A percentile compares a stretch with the other conserved stretches of the same genome.
Conservation (phyloP, 345 rosid genomes). For the Erucastrum elatum region DNA sequence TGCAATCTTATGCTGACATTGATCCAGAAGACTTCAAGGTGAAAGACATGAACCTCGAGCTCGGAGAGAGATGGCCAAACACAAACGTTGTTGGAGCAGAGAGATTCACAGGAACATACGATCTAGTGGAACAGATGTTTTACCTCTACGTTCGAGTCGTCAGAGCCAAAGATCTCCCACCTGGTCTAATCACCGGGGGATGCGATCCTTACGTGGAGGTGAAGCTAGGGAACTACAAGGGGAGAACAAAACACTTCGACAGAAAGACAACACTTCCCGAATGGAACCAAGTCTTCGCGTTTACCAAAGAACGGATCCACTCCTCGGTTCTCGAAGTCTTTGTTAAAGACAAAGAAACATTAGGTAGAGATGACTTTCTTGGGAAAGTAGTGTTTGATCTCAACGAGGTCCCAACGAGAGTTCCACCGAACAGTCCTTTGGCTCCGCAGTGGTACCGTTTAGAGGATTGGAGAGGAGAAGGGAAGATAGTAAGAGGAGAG, state of each 20-base stretch:
- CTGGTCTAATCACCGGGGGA: constrained; percentile 59
- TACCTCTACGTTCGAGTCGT: constrained; percentile 75
- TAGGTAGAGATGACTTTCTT: constrained; percentile 72
- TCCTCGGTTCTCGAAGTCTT: constrained; percentile 71
- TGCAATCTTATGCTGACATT: constrained; percentile 25
- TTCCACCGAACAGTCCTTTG: constrained; percentile 91
- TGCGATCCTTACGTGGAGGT: constrained; percentile 91
- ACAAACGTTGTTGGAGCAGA: constrained; percentile 47
- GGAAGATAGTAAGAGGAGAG: constrained; percentile 73
- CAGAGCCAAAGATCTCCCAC: constrained; percentile 76
- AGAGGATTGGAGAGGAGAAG: constrained; percentile 70
- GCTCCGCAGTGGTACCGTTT: constrained; percentile 92
- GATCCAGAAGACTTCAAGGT: constrained; percentile 57
- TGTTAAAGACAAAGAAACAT: constrained; percentile 69
- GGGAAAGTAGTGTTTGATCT: constrained; percentile 76
- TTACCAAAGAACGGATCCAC: constrained; percentile 81
- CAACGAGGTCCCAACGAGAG: constrained; percentile 84
- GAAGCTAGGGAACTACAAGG: constrained; percentile 88
- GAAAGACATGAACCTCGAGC: constrained; percentile 66
- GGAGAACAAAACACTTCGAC: constrained; percentile 75
- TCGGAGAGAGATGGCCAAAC: constrained; percentile 73
- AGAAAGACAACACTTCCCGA: constrained; percentile 75
- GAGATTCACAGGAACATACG: constrained; percentile 62
- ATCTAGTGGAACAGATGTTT: constrained; percentile 82
- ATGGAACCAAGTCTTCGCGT: constrained; percentile 93